Evolutionary conservation across 164 flowering plant genomes (phyloP).

Genomic region (Paratinospora sagittata): DNA sequence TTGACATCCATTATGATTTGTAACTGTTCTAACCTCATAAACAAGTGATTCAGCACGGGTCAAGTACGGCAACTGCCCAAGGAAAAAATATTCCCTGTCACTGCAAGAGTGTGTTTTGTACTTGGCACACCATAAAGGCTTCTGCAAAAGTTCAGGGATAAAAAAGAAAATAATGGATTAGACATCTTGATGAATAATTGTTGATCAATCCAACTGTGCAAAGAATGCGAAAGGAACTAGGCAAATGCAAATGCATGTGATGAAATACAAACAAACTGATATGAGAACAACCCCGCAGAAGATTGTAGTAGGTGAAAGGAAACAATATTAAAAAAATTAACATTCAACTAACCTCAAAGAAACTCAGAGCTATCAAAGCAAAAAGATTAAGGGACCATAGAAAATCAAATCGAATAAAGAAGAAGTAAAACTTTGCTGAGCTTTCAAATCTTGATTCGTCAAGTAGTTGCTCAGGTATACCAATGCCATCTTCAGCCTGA

Average conservation of each 20-base stretch:
- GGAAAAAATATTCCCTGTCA: constrained; percentile 67
- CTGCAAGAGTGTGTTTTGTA: constrained; percentile 38
- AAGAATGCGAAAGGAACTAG: neutral
- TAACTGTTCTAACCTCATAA: constrained; percentile 55
- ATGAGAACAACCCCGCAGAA: neutral
- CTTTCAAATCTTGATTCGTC: constrained; percentile 51
- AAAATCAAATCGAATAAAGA: constrained; percentile 50
- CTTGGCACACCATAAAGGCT: constrained; percentile 78
- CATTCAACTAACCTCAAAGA: constrained; percentile 56
- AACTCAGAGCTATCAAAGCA: constrained; percentile 64
- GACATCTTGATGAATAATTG: neutral
- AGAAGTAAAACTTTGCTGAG: constrained; percentile 63
- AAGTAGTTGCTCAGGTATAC: constrained; percentile 82
- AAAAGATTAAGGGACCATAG: constrained; percentile 78
- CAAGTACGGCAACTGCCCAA: constrained; percentile 89
- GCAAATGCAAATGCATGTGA: neutral
- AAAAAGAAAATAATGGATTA: neutral
- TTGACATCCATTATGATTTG: neutral
- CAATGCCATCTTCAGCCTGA: constrained; percentile 98
- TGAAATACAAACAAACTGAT: neutral
- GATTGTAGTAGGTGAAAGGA: neutral
- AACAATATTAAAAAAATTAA: constrained; percentile 10
- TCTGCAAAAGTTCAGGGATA: constrained; percentile 40
- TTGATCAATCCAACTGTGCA: neutral
- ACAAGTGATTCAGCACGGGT: constrained; percentile 46